Evolutionary conservation across 805 yeast genomes (phyloP).

Genomic region (Zygosaccharomyces bailii): DNA sequence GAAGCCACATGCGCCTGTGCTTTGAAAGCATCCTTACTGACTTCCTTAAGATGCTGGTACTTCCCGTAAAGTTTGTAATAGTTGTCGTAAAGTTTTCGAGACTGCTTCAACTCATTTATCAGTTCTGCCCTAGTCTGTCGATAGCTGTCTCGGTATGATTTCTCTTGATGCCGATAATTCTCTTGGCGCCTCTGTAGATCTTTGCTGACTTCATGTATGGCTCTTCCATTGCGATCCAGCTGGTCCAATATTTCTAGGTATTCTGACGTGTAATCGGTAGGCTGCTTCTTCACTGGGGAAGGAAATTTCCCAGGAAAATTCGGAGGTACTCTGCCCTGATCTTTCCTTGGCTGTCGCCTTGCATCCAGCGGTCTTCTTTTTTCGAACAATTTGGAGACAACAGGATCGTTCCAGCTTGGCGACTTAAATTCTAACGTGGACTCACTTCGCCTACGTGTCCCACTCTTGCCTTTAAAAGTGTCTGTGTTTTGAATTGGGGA

Average conservation of each 20-base stretch:
- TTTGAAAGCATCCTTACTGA: slow-evolving; percentile 11
- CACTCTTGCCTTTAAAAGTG: slow-evolving; percentile 23
- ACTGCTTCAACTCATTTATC: slow-evolving; percentile 34
- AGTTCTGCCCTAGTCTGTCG: slow-evolving; percentile 31
- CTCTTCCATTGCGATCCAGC: slow-evolving; percentile 28
- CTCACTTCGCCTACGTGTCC: slow-evolving; percentile 9
- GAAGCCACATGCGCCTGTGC: slow-evolving; percentile 19
- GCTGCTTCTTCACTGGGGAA: slow-evolving; percentile 20
- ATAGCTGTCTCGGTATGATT: slow-evolving; percentile 25
- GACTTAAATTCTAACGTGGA: slow-evolving; percentile 17
- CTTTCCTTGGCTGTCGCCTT: neutral
- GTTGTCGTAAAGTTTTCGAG: slow-evolving; percentile 37
- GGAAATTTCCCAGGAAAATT: slow-evolving; percentile 34
- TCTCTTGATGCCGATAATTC: slow-evolving; percentile 11
- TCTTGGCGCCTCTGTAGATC: slow-evolving; percentile 15
- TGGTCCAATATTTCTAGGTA: slow-evolving; percentile 25
- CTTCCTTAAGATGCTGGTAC: slow-evolving; percentile 30
- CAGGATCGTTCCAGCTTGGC: slow-evolving; percentile 24
- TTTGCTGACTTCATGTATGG: slow-evolving; percentile 19
- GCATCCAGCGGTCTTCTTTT: slow-evolving; percentile 5
- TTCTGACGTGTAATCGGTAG: slow-evolving; percentile 19
- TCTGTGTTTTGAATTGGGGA: slow-evolving; percentile 17
- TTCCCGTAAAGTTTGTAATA: slow-evolving; percentile 34
- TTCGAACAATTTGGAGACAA: slow-evolving; percentile 26
- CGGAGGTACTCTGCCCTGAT: neutral